Conservation (phyloP, 129 eudicot genomes). For the Tanacetum coccineum region DNA sequence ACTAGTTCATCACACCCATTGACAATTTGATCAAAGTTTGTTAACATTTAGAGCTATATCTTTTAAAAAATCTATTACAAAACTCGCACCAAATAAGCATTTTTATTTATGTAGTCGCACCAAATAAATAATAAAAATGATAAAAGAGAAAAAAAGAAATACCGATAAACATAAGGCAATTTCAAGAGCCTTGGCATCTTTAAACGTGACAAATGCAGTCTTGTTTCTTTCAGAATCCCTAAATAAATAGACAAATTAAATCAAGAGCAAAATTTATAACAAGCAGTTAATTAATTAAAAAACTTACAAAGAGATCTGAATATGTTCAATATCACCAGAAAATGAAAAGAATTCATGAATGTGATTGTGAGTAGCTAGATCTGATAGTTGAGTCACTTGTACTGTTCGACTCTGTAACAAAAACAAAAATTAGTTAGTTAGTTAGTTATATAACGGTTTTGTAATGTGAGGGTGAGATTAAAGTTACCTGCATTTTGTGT, state of each 20-base stretch:
- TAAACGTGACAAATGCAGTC: constrained; percentile 87
- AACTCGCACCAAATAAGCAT: too few relatives aligned
- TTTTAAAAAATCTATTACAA: too few relatives aligned
- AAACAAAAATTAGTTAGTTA: too few relatives aligned
- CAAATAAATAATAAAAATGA: not conserved
- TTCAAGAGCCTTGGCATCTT: constrained; percentile 90
- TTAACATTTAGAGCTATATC: too few relatives aligned
- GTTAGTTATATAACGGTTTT: too few relatives aligned
- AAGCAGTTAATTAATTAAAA: not conserved
- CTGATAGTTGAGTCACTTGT: constrained; percentile 78
- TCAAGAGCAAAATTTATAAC: not conserved
- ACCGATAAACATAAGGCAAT: constrained; percentile 92
- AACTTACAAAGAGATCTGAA: constrained; percentile 70
- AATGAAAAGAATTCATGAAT: constrained; percentile 91
- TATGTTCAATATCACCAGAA: constrained; percentile 84
- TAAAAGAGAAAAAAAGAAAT: constrained; percentile 1
- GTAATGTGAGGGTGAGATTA: too few relatives aligned
- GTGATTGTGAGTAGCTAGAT: constrained; percentile 93
- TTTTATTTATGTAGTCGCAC: too few relatives aligned
- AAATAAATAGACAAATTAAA: constrained; percentile 21
- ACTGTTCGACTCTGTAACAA: constrained; percentile 50
- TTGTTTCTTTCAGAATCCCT: constrained; percentile 63
- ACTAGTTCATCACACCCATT: too few relatives aligned
- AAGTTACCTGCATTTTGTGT: too few relatives aligned
- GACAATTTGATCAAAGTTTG: too few relatives aligned